Conservation (phyloP, 2,329 filamentous ascomycete genomes). For the Fusarium napiforme region DNA sequence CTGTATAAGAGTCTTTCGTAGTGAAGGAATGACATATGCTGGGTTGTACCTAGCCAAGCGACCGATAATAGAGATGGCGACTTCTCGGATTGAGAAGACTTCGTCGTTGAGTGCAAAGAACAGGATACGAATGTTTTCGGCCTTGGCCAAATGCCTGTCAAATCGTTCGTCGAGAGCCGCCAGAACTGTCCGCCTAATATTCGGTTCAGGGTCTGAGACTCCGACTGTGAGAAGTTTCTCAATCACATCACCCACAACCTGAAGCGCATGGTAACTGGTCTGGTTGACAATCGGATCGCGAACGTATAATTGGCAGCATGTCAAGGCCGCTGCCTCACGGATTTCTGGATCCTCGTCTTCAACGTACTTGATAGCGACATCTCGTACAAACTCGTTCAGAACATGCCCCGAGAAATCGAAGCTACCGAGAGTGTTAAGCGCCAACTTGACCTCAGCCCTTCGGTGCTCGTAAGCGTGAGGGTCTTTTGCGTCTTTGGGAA, state of each 20-base stretch:
- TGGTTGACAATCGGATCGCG: slow-evolving; percentile 98
- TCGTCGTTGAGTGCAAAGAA: slow-evolving; percentile 98
- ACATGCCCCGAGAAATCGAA: slow-evolving; percentile 96
- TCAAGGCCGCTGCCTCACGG: slow-evolving; percentile 91
- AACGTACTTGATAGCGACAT: slow-evolving; percentile 97
- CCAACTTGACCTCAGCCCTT: slow-evolving; percentile 90
- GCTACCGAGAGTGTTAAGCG: slow-evolving; percentile 94
- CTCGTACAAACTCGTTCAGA: slow-evolving; percentile 97
- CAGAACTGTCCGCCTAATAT: slow-evolving; percentile 89
- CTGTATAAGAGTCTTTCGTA: slow-evolving; percentile 95
- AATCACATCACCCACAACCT: slow-evolving; percentile 97
- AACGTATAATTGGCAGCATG: slow-evolving; percentile 97
- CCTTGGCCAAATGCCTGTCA: slow-evolving; percentile 94
- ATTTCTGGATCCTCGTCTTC: slow-evolving; percentile 96
- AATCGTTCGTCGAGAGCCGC: slow-evolving; percentile 92
- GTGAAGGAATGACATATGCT: slow-evolving; percentile 94
- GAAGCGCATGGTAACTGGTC: slow-evolving; percentile 94
- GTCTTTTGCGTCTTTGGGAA: slow-evolving; percentile 88
- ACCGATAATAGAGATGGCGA: slow-evolving; percentile 95
- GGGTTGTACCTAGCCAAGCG: slow-evolving; percentile 91
- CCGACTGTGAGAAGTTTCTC: slow-evolving; percentile 95
- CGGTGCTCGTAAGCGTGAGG: slow-evolving; percentile 81
- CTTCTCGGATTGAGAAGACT: slow-evolving; percentile 90
- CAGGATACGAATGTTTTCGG: slow-evolving; percentile 97
- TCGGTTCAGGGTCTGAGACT: slow-evolving; percentile 89